Conservation (phyloP, 2,329 filamentous ascomycete species). For the Neofusicoccum sp. region DNA sequence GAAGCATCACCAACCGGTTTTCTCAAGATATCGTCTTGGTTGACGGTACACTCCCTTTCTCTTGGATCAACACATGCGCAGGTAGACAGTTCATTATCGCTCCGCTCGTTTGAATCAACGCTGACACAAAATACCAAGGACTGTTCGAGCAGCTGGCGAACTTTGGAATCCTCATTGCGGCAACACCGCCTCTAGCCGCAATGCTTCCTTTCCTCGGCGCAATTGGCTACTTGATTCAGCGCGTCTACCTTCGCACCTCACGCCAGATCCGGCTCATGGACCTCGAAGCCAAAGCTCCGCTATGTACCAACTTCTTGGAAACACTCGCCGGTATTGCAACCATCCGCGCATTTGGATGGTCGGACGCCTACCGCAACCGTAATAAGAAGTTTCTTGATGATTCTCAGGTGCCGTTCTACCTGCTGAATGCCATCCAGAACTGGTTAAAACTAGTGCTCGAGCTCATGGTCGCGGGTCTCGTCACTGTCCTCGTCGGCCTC, state of each 20-base stretch:
- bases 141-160: not conserved
- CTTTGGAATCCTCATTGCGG: slow-evolving; percentile 37
- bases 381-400: slow-evolving; percentile 42
- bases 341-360: slow-evolving; percentile 56
- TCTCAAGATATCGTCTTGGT: slow-evolving; percentile 53
- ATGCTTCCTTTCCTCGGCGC: slow-evolving; percentile 42
- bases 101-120: not conserved
- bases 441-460: slow-evolving; percentile 48
- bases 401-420: slow-evolving; percentile 49
- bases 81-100: slow-evolving; percentile 25
- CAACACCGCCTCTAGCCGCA: slow-evolving; percentile 44
- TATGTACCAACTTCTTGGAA: slow-evolving; percentile 57
- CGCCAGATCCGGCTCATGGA: slow-evolving; percentile 56
- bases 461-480: slow-evolving; percentile 44
- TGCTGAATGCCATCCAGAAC: slow-evolving; percentile 49
- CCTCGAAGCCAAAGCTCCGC: slow-evolving; percentile 53
- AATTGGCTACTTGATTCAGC: slow-evolving; percentile 47
- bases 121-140: not conserved
- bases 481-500: slow-evolving; percentile 40
- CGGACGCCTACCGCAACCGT: slow-evolving; percentile 41
- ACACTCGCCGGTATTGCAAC: slow-evolving; percentile 52
- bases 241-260: slow-evolving; percentile 51
- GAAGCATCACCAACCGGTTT: slow-evolving; percentile 51
- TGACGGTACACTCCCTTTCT: slow-evolving; percentile 45
- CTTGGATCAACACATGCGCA: slow-evolving; percentile 32